phyloP scores from a whole-genome alignment of 345 rosid genomes.

The Boechera stricta region DNA sequence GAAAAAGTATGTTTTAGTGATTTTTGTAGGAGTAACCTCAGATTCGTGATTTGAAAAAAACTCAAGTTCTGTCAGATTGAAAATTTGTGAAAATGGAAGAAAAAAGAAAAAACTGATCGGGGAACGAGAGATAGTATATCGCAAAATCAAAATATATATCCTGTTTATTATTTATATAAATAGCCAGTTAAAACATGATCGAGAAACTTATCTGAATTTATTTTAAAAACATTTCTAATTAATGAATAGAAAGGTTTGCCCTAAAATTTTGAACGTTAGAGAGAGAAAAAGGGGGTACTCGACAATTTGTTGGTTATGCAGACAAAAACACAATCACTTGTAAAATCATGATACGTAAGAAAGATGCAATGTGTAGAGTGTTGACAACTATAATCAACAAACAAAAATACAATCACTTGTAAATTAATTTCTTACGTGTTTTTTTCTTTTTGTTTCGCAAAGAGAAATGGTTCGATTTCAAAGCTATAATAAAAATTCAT shows the following conservation, averaged over 20 bases:
- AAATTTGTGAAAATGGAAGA: too few species aligned
- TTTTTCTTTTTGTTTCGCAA: neutral
- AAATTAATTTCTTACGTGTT: neutral
- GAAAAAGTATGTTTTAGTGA: too few species aligned
- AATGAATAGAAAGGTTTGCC: slow-evolving; percentile 13
- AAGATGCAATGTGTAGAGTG: neutral
- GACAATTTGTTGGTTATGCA: slow-evolving; percentile 38
- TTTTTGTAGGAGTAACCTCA: too few species aligned
- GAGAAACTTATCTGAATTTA: neutral
- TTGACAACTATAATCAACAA: slow-evolving; percentile 20
- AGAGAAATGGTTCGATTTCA: neutral
- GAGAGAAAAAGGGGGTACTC: slow-evolving; percentile 25
- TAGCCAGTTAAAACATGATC: neutral
- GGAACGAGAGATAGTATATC: too few species aligned
- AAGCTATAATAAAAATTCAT: neutral
- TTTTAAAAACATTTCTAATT: too few species aligned
- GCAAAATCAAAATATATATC: too few species aligned
- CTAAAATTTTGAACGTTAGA: neutral
- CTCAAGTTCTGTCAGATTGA: too few species aligned
- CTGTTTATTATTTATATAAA: too few species aligned
- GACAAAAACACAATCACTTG: slow-evolving; percentile 23
- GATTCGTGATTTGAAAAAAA: too few species aligned
- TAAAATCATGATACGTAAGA: slow-evolving; percentile 33
- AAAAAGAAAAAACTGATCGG: too few species aligned
- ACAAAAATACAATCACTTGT: neutral